Conservation (phyloP, 2,329 filamentous ascomycete species). For the Arthrobotrys conoides region DNA sequence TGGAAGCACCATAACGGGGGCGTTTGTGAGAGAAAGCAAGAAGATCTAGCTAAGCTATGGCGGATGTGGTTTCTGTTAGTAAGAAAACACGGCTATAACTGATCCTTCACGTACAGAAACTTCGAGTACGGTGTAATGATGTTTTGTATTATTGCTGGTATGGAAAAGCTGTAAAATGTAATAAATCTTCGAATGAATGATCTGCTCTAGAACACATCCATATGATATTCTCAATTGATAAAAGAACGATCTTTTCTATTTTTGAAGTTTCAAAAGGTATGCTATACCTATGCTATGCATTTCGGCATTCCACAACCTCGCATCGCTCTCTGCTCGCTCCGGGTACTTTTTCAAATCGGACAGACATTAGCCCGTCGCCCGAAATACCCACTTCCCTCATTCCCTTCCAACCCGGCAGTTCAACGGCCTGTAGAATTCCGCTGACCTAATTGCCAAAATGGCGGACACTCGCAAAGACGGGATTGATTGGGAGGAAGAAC, state of each 20-base stretch:
- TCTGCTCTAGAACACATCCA: not conserved
- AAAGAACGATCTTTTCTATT: too few species aligned
- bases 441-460: slow-evolving; percentile 43
- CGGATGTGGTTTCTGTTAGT: not conserved
- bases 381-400: slow-evolving; percentile 10
- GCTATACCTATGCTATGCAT: too few species aligned
- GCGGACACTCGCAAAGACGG: slow-evolving; percentile 12
- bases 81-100: not conserved
- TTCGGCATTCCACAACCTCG: not conserved
- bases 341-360: slow-evolving; percentile 38
- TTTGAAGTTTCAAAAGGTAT: not conserved
- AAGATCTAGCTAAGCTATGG: not conserved
- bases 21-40: not conserved
- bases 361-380: slow-evolving; percentile 48
- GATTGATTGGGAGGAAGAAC: not conserved
- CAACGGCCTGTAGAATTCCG: not conserved
- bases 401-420: slow-evolving; percentile 32
- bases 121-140: too few species aligned
- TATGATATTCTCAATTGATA: not conserved
- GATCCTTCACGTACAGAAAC: not conserved
- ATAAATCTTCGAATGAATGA: too few species aligned
- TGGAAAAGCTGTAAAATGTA: too few species aligned
- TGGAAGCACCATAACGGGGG: not conserved
- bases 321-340: slow-evolving; percentile 22
- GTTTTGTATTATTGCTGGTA: too few species aligned